These are phyloP conservation scores for Kalaharituber pfeilii DNA, from an alignment of 2,329 filamentous ascomycete genomes.

Conservation along the genomic window DNA sequence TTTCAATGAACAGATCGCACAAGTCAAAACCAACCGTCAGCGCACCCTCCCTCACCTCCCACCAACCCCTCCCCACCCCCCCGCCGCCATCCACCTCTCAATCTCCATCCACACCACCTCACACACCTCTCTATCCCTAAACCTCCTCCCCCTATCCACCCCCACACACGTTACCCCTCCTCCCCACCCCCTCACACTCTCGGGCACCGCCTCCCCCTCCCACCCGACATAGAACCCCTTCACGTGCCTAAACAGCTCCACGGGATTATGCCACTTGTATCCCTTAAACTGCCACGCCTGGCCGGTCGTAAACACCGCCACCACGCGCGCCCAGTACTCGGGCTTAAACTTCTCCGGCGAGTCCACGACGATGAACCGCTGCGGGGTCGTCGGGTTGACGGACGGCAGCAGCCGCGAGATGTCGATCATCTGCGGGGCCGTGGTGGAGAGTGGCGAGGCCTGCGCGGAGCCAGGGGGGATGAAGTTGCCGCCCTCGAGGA, in stretches of 20 bases:
- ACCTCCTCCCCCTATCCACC: constrained; percentile 74
- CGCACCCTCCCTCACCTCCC: background rate
- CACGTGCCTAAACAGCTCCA: constrained; percentile 77
- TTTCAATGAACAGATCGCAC: no score
- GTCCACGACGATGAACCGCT: constrained; percentile 92
- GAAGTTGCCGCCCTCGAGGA: constrained; percentile 74
- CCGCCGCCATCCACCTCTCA: constrained; percentile 69
- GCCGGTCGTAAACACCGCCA: constrained; percentile 92
- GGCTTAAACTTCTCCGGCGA: constrained; percentile 89
- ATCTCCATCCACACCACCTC: constrained; percentile 84
- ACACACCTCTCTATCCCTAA: constrained; percentile 82
- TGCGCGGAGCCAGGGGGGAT: constrained; percentile 48
- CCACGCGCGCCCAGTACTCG: constrained; percentile 90
- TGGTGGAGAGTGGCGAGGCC: constrained; percentile 36
- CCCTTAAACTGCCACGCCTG: constrained; percentile 98
- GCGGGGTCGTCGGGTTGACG: constrained; percentile 51
- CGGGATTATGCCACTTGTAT: constrained; percentile 85
- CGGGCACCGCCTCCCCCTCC: constrained; percentile 64
- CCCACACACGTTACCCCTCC: constrained; percentile 60
- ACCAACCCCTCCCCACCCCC: constrained; percentile 44
- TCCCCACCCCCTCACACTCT: constrained; percentile 67
- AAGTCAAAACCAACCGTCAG: background rate
- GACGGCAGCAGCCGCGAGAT: constrained; percentile 59
- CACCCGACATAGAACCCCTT: constrained; percentile 81
- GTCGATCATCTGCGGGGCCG: constrained; percentile 55